Percentiles rank a stretch among this genome's conserved stretches.
phyloP scores from a whole-genome alignment of 2,329 filamentous ascomycete genomes.

The Aspergillus ibericus region DNA sequence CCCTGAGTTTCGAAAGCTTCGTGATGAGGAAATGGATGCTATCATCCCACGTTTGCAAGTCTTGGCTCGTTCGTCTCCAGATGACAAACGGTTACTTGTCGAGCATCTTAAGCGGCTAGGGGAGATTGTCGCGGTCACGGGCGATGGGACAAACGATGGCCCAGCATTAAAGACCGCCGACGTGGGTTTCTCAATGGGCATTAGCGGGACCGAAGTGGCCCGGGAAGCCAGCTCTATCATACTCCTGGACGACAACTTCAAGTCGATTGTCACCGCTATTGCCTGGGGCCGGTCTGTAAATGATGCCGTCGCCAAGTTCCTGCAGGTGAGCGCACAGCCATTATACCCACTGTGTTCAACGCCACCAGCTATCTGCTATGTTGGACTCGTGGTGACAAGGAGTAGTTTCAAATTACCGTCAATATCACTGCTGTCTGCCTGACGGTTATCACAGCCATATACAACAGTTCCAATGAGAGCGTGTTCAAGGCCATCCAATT shows the following conservation, averaged over 20 bases:
- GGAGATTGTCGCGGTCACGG: conserved; percentile 61
- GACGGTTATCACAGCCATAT: conserved; percentile 81
- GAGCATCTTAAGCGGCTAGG: conserved; percentile 57
- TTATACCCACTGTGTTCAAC: no score
- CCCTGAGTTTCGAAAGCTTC: conserved; percentile 61
- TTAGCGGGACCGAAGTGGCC: conserved; percentile 63
- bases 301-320: conserved; percentile 64
- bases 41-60: conserved; percentile 60
- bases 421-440: conserved; percentile 85
- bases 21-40: conserved; percentile 56
- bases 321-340: conserved; percentile 41
- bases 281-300: conserved; percentile 67
- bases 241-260: conserved; percentile 65
- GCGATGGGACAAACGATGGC: conserved; percentile 65
- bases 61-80: conserved; percentile 62
- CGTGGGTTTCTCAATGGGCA: conserved; percentile 65
- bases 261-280: conserved; percentile 61
- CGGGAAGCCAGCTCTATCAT: conserved; percentile 66
- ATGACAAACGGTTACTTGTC: conserved; percentile 64
- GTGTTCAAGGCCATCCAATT: conserved; percentile 85
- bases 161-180: conserved; percentile 63
- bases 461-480: conserved; percentile 59
- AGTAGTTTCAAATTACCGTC: conserved; percentile 62
- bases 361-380: no score
- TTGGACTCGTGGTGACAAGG: background rate